Percentiles rank a stretch among this genome's conserved stretches.
These are phyloP conservation scores for Aspergillus sp. DNA, from an alignment of 2,329 filamentous ascomycete species.

Conservation along the genomic window DNA sequence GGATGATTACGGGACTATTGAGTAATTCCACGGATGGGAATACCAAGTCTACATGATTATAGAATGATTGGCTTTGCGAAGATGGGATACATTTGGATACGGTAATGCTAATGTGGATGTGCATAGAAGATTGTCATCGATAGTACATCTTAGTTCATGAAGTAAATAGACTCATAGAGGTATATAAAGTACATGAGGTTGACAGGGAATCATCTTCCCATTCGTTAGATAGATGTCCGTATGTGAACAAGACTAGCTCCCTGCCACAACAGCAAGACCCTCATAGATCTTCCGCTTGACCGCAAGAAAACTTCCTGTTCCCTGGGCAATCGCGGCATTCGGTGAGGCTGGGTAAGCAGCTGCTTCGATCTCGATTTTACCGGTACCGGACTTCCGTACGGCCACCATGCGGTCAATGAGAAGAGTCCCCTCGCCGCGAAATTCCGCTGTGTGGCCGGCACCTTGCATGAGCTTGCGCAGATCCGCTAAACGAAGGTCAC, in stretches of 20 bases:
- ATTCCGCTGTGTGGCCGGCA: slow-evolving; percentile 83
- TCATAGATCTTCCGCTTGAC: slow-evolving; percentile 93
- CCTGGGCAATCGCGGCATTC: slow-evolving; percentile 43
- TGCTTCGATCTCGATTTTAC: slow-evolving; percentile 83
- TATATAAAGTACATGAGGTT: slow-evolving; percentile 3
- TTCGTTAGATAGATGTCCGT: neutral
- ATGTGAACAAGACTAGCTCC: slow-evolving; percentile 40
- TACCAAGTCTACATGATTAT: neutral
- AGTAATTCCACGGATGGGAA: neutral
- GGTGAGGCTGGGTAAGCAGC: slow-evolving; percentile 56
- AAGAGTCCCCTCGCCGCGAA: slow-evolving; percentile 87
- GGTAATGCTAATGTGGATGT: neutral
- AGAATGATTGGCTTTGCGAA: neutral
- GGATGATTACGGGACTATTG: slow-evolving; percentile 18
- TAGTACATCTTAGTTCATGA: neutral
- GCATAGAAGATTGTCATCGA: neutral
- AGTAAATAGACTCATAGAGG: neutral
- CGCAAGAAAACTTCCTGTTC: slow-evolving; percentile 73
- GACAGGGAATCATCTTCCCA: neutral
- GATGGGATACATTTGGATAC: neutral
- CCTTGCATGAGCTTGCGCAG: slow-evolving; percentile 79
- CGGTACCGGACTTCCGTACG: slow-evolving; percentile 83
- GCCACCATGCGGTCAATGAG: slow-evolving; percentile 86
- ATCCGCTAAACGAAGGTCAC: slow-evolving; percentile 86
- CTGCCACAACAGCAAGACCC: slow-evolving; percentile 84